A percentile compares a stretch with the other conserved stretches of the same genome.
phyloP scores from a whole-genome alignment of 2,329 filamentous ascomycete species.

The Diaporthe destruens region DNA sequence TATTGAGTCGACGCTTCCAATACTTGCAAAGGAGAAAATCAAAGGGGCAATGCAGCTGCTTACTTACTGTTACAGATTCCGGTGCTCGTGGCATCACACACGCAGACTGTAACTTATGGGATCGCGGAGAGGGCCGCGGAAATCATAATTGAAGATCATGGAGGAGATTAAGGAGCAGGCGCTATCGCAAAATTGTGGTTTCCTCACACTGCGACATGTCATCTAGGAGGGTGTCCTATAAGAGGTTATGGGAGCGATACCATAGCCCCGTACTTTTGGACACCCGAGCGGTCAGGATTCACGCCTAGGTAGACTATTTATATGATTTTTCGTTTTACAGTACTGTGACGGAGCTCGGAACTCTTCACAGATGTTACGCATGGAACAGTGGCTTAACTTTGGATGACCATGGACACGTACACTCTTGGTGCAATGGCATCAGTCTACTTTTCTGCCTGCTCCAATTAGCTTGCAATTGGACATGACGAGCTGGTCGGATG shows the following conservation, averaged over 20 bases:
- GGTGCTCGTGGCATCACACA: conserved; percentile 20
- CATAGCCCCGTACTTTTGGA: too few relatives aligned
- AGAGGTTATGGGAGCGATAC: too few relatives aligned
- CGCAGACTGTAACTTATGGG: conserved; percentile 29
- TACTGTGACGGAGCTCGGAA: not conserved
- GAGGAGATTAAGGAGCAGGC: not conserved
- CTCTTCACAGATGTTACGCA: not conserved
- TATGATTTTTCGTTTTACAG: too few relatives aligned
- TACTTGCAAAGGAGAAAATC: not conserved
- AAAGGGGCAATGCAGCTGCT: too few relatives aligned
- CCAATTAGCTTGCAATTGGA: not conserved
- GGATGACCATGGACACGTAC: not conserved
- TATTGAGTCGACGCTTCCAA: too few relatives aligned
- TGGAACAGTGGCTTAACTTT: not conserved
- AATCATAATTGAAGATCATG: conserved; percentile 19
- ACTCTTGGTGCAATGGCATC: not conserved
- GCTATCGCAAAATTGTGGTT: not conserved
- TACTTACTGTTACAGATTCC: conserved; percentile 2
- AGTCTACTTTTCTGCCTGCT: not conserved
- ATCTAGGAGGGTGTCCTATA: too few relatives aligned
- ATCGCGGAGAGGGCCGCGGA: conserved; percentile 33
- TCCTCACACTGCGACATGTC: too few relatives aligned
- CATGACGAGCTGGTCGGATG: not conserved
- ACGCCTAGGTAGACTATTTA: too few relatives aligned
- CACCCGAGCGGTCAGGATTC: too few relatives aligned